Evolutionary conservation across 768 basidiomycete genomes (phyloP).

Genomic region (Psilocybe cubensis): DNA sequence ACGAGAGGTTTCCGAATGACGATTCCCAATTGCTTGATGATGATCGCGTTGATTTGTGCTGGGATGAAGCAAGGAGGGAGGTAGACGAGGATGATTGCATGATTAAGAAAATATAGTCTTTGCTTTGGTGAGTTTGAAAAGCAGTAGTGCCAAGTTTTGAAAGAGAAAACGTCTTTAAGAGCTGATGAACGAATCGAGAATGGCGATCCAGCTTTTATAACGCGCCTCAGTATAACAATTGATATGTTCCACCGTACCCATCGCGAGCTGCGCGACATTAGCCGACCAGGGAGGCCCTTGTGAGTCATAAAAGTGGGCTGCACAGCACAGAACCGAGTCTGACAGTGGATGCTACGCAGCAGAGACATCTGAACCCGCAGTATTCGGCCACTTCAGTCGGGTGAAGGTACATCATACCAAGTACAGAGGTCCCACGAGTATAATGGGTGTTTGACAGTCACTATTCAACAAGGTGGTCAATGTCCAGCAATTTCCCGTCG

Average conservation of each 20-base stretch:
- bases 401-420: background rate
- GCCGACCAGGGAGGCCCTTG: background rate
- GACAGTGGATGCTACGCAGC: background rate
- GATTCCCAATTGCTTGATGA: conserved; percentile 29
- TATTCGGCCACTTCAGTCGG: background rate
- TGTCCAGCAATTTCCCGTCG: background rate
- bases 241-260: background rate
- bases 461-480: background rate
- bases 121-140: background rate
- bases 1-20: conserved; percentile 23
- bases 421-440: background rate
- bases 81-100: conserved; percentile 15
- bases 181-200: background rate
- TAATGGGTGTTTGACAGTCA: background rate
- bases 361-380: background rate
- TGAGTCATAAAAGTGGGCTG: conserved; percentile 3
- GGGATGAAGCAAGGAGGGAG: conserved; percentile 8
- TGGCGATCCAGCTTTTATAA: conserved; percentile 3
- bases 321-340: conserved; percentile 1
- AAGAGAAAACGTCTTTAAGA: background rate
- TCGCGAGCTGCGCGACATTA: background rate
- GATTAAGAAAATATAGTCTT: background rate
- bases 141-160: no score
- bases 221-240: background rate
- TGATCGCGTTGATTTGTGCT: background rate